Conservation (phyloP, 345 rosid genomes). For the Punica granatum region DNA sequence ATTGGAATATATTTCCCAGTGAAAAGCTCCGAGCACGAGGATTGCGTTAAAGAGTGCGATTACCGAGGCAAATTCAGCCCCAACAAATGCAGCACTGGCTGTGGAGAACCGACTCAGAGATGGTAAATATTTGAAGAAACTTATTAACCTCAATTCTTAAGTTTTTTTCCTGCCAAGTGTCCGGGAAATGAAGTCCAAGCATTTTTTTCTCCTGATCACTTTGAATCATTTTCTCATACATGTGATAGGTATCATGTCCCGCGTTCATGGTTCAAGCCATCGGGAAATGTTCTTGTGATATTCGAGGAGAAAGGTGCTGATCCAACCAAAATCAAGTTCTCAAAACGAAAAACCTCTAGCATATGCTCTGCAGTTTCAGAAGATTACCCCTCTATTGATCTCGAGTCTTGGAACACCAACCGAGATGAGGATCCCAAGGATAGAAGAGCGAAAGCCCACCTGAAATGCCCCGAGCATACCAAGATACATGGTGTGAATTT, state of each 20-base stretch:
- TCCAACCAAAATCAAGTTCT: slow-evolving; percentile 58
- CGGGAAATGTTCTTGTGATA: slow-evolving; percentile 73
- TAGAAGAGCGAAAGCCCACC: slow-evolving; percentile 20
- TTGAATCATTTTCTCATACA: not conserved
- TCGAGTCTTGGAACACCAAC: slow-evolving; percentile 12
- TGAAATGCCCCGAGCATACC: slow-evolving; percentile 33
- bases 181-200: not conserved
- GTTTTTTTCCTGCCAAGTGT: not conserved
- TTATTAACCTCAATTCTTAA: not conserved
- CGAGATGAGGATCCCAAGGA: slow-evolving; percentile 1
- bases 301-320: slow-evolving; percentile 90
- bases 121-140: slow-evolving; percentile 44
- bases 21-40: slow-evolving; percentile 31
- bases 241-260: slow-evolving; percentile 82
- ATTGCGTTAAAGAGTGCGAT: slow-evolving; percentile 62
- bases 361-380: slow-evolving; percentile 30
- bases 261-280: slow-evolving; percentile 88
- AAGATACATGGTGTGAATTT: slow-evolving; percentile 34
- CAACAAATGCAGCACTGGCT: slow-evolving; percentile 75
- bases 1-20: slow-evolving; percentile 90
- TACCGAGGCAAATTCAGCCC: slow-evolving; percentile 77
- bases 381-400: slow-evolving; percentile 29
- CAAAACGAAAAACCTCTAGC: slow-evolving; percentile 46
- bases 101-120: slow-evolving; percentile 91
- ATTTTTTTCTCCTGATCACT: not conserved